Conservation (phyloP, 768 basidiomycete species). For the Termitomyces bulborhizus region DNA sequence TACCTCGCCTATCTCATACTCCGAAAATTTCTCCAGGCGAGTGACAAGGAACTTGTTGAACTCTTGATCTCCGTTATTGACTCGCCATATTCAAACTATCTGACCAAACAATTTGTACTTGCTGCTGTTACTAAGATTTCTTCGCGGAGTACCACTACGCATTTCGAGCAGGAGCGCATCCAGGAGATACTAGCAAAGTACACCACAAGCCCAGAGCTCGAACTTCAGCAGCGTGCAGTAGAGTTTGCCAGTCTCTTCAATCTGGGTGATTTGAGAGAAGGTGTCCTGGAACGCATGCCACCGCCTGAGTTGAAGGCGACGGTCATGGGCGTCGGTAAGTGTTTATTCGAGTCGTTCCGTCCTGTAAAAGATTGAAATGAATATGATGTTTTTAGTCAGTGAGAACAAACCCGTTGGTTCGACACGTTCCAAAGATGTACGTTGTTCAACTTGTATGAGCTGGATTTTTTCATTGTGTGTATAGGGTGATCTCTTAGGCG, state of each 20-base stretch:
- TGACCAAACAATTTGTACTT: conserved; percentile 89
- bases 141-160: conserved; percentile 64
- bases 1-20: background rate
- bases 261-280: conserved; percentile 66
- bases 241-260: conserved; percentile 88
- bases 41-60: conserved; percentile 80
- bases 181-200: conserved; percentile 72
- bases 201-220: conserved; percentile 85
- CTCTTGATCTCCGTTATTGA: conserved; percentile 81
- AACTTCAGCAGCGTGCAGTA: conserved; percentile 92
- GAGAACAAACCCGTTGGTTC: conserved; percentile 97
- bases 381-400: conserved; percentile 52
- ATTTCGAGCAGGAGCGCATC: conserved; percentile 72
- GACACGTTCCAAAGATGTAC: conserved; percentile 70
- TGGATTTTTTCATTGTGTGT: conserved; percentile 7
- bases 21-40: conserved; percentile 38
- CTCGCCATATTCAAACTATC: conserved; percentile 91
- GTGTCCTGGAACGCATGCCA: conserved; percentile 98
- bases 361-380: background rate
- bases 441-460: conserved; percentile 14
- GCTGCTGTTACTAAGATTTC: conserved; percentile 87
- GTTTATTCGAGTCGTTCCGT: background rate
- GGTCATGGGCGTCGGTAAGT: conserved; percentile 84
- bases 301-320: conserved; percentile 97
- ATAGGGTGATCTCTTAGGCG: conserved; percentile 76